Base-by-base conservation (phyloP, 2,329 filamentous ascomycete species). In the Sclerotinia borealis region DNA sequence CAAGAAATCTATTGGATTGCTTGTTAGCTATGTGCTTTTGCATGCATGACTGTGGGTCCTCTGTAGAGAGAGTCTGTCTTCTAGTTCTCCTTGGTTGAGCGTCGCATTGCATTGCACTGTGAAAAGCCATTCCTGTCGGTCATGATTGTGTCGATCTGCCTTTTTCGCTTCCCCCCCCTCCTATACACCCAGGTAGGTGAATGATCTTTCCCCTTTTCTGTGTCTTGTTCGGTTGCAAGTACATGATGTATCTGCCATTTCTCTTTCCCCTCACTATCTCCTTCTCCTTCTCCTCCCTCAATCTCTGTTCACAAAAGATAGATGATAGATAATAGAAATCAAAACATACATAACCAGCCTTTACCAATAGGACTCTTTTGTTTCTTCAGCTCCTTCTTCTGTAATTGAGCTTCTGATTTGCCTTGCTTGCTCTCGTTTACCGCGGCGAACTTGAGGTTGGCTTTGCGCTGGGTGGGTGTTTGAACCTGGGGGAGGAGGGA, bases 401-500 rank as follows among this genome's bases (percentile, higher is more conserved):
- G 87, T 70, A 87, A 75, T 67, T 86, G 82, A 29, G 79, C 79
- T 64, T 85, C 82, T n/a, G 86, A 82, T 79, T 91, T 92, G 77
- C 91, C 91, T 76, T 89, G 89, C 74, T 87, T 89, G 65, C 81
- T 79, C 74, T 89, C 86, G 75, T 93, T 87, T 61, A 84, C 82
- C 75, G 88, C 88, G 69, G 83, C 87, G 78, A 91, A 96, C 77
- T 89, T 89, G 73, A 85, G 85, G 80, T 95, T 95, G 67, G 88
- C 87, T 73, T 86, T 86, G 76, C 91, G 88, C 81, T 95, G 91
- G 77, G 91, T 85, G 70, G 88, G 90, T 70, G 91, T 95, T 87
- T 93, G 90, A 71, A 87, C 89, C 90, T 92, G 72, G 9, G 47
- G 8, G 13, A 25, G 43, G 15, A 10, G 25, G 15, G 36, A n/a